Base-by-base conservation (phyloP, 805 yeast genomes). In the Spathaspora passalidarum region DNA sequence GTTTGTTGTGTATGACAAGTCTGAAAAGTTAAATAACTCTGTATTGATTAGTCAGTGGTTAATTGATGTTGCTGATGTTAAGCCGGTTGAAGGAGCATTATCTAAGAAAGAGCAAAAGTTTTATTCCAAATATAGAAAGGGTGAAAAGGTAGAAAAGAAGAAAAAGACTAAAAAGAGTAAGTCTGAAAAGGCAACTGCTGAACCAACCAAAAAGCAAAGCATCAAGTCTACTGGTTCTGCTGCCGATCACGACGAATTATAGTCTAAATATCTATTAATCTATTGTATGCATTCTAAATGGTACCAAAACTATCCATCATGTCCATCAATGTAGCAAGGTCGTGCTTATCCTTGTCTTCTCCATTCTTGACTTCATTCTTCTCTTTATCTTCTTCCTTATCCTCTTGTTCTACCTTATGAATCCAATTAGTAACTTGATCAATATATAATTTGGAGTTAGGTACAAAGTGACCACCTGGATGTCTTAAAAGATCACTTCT, bases 381-480 rank as follows among this genome's bases (percentile, higher is more conserved):
- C 8, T 49, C 47, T 37, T 52, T 43, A 29, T 49, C 47, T 21
- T 49, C 55, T 9, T 53, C 47, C 11, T 42, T 43, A 26, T 50
- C 45, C 32, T 47, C 48, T 26, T 47, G 29, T 10, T 54, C 56
- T 1, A 43, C 51, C 8, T 34, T 26, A 41, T 56, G 60, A 10
- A 72, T 66, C 76, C 76, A 72, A 47, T 66, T 68, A 14, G 63
- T 56, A 5, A 71, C 75, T 49, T 69, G 69, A 44, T 67, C 72
- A 1, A 71, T 61, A 49, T 65, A 56, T 13, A 61, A 41, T 63
- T 86, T 87, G 42, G 90, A 84, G 65, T 88, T 89, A 22, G 98
- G 99, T 40, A 92, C 96, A 68, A 86, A 90, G 61, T 92, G 99
- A 1, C 98, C 97, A 49, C 99, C 98, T 8, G 97, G 97, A 59